Evolutionary conservation across 768 basidiomycete genomes (phyloP).

Genomic region (Leccinum variicolor): DNA sequence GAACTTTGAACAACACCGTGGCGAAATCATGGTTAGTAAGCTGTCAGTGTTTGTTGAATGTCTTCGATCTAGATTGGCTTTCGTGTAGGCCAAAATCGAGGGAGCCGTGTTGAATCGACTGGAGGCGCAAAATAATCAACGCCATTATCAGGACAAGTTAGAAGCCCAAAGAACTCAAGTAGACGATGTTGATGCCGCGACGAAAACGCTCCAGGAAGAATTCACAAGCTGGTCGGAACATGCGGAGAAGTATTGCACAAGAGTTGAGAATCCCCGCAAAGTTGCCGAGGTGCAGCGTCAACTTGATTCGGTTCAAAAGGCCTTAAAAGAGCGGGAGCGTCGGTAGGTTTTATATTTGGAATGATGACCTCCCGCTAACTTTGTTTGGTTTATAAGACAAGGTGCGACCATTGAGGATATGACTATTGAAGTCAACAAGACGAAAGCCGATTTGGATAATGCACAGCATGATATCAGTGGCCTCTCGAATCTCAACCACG

Average conservation of each 20-base stretch:
- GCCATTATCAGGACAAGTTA: constrained; percentile 52
- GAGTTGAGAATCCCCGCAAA: constrained; percentile 55
- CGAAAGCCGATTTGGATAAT: constrained; percentile 53
- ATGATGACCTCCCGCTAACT: constrained; percentile 1
- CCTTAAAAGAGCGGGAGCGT: constrained; percentile 64
- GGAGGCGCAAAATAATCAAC: constrained; percentile 44
- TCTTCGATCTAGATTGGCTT: neutral
- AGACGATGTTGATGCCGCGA: constrained; percentile 40
- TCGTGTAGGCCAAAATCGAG: constrained; percentile 46
- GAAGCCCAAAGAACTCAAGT: constrained; percentile 47
- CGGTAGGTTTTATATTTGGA: constrained; percentile 36
- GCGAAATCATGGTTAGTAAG: constrained; percentile 42
- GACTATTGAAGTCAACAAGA: constrained; percentile 64
- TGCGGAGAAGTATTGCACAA: constrained; percentile 61
- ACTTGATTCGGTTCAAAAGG: constrained; percentile 59
- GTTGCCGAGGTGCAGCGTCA: constrained; percentile 54
- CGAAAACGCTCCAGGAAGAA: constrained; percentile 55
- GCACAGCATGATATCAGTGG: constrained; percentile 62
- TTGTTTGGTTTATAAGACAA: constrained; percentile 42
- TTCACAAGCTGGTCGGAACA: constrained; percentile 64
- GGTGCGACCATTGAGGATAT: constrained; percentile 79
- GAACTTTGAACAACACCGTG: constrained; percentile 46
- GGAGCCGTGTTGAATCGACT: constrained; percentile 48
- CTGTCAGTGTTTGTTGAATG: neutral
- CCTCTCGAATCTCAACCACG: constrained; percentile 65